These are phyloP conservation scores for Pezicula radicicola DNA, from an alignment of 2,329 filamentous ascomycete genomes.

Conservation along the genomic window DNA sequence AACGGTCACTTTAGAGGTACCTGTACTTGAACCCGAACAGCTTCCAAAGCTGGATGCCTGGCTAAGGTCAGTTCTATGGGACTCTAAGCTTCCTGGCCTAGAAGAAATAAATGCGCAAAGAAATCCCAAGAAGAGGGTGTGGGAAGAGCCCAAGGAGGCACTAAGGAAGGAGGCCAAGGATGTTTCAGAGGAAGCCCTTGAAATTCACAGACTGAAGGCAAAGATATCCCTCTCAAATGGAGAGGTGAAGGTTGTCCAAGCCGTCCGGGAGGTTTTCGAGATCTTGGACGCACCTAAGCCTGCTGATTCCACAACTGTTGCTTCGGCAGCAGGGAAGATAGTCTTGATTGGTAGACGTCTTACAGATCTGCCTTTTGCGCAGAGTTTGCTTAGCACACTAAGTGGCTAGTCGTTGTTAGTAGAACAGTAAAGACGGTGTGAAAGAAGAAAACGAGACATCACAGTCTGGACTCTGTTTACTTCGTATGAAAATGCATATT, in stretches of 20 bases:
- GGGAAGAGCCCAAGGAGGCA: slow-evolving; percentile 23
- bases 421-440: neutral
- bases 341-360: slow-evolving; percentile 61
- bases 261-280: slow-evolving; percentile 91
- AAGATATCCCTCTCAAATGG: slow-evolving; percentile 66
- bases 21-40: slow-evolving; percentile 52
- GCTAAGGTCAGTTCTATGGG: slow-evolving; percentile 84
- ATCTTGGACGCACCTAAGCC: slow-evolving; percentile 60
- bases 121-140: slow-evolving; percentile 10
- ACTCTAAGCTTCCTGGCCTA: slow-evolving; percentile 55
- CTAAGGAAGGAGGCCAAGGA: neutral
- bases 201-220: slow-evolving; percentile 88
- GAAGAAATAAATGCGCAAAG: slow-evolving; percentile 3
- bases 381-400: slow-evolving; percentile 29
- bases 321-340: slow-evolving; percentile 48
- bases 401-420: neutral
- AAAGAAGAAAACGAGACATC: neutral
- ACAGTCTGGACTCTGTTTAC: no score
- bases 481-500: no score
- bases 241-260: slow-evolving; percentile 75
- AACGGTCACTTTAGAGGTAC: slow-evolving; percentile 71
- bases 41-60: slow-evolving; percentile 71
- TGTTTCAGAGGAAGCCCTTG: slow-evolving; percentile 45
- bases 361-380: slow-evolving; percentile 46
- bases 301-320: slow-evolving; percentile 20